Evolutionary conservation across 108 stramenopile species (phyloP), one percentile per base, ranked within the genome.

Genomic region (Seminavis robusta): DNA sequence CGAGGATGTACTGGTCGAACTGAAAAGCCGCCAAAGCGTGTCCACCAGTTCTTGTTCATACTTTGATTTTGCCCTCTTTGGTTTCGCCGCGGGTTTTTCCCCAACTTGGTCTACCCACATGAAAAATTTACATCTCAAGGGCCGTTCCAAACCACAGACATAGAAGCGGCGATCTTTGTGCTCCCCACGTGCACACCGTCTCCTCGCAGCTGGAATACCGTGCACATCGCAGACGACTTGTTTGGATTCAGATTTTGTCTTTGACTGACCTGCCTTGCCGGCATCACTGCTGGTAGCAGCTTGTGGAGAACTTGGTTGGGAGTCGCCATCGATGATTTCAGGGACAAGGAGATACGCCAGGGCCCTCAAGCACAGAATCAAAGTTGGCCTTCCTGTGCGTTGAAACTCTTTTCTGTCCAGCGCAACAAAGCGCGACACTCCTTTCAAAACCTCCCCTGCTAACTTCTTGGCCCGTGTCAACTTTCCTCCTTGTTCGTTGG

Each of bases 111-210:
- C 79, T 1, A 77, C 80, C 77, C 81, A 83, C 40, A 57, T 34
- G 33, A 78, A 83, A 45, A 66, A 85, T 21, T 69, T 67, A 65
- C 90, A 91, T 21, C 90, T 59, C 21, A 77, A 50, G 8, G 72
- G 73, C 34, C 80, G 46, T 21, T 86, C 78, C 43, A 80, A 73
- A 15, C 90, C 86, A 46, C 90, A 92, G 21, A 92, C 91, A 60
- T 92, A 89, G 55, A 92, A 92, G 30, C 86, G 60, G 21, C 82
- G 65, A 47, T 86, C 79, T 36, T 83, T 87, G 65, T 86, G 71
- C 36, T 58, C 74, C 1, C 90, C 90, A 44, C 67, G 62, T 15
- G 69, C 66, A 44, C 76, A 81, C 32, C 85, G 66, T 27, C 89
- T 46, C 30, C 89, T 43, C 3, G 87, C 89, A 39, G 89, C 89